These are phyloP conservation scores for Yueomyces sp. DNA, from an alignment of 805 yeast genomes.

Conservation along the genomic window DNA sequence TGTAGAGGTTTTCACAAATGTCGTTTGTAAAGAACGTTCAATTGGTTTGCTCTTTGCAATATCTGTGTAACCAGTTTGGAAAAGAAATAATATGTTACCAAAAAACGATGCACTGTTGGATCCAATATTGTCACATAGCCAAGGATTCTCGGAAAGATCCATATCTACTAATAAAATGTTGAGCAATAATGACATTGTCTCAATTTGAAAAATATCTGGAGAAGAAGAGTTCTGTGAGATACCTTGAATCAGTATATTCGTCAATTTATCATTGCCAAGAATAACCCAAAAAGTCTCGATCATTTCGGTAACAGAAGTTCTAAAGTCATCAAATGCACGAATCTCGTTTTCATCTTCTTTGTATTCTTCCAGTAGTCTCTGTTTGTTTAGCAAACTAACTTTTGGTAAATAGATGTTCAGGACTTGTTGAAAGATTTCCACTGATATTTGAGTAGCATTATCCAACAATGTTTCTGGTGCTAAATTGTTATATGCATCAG, in stretches of 20 bases:
- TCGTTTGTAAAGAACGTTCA: conserved; percentile 12
- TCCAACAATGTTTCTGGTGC: conserved; percentile 21
- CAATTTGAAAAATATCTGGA: conserved; percentile 17
- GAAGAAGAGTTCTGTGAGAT: conserved; percentile 5
- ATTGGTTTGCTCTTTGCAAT: conserved; percentile 3
- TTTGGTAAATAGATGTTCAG: conserved; percentile 59
- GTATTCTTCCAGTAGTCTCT: conserved; percentile 23
- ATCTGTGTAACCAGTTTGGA: conserved; percentile 14
- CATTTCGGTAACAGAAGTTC: conserved; percentile 67
- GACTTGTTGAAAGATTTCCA: conserved; percentile 34
- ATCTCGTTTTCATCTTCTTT: conserved; percentile 10
- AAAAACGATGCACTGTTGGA: conserved; percentile 12
- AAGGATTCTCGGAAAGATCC: conserved; percentile 17
- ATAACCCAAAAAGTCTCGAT: conserved; percentile 59
- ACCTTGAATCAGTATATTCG: conserved; percentile 18
- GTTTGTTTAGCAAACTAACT: conserved; percentile 32
- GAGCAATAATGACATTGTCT: conserved; percentile 20
- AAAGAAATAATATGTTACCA: conserved; percentile 11
- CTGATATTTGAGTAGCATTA: conserved; percentile 22
- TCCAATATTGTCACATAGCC: conserved; percentile 16
- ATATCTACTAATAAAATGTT: conserved; percentile 16
- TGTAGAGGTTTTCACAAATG: conserved; percentile 19
- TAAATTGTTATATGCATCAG: conserved; percentile 36
- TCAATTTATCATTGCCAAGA: conserved; percentile 32
- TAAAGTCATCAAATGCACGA: conserved; percentile 49